These are phyloP conservation scores for Berkeleyomyces basicola DNA, from an alignment of 2,329 filamentous ascomycete species.

Conservation along the genomic window DNA sequence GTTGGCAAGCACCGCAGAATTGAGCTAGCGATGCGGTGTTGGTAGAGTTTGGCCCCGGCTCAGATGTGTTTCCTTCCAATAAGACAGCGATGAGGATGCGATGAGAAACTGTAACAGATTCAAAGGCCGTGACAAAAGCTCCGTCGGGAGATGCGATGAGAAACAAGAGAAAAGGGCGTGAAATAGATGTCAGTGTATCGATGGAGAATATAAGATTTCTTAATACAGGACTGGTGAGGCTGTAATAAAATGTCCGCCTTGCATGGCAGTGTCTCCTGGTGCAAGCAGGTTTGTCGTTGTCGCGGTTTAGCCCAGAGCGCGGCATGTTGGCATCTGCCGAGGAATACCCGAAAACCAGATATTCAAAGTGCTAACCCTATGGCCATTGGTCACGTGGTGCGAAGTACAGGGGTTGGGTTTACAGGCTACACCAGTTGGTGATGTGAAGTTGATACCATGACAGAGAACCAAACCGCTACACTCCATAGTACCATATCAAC, in stretches of 20 bases:
- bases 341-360: background rate
- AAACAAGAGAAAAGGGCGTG: no score
- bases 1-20: no score
- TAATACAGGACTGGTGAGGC: slow-evolving; percentile 1
- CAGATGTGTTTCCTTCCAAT: no score
- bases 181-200: no score
- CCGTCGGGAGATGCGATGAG: no score
- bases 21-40: no score
- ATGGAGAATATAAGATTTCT: background rate
- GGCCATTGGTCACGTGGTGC: background rate
- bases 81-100: no score
- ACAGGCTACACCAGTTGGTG: background rate
- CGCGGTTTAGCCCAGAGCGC: background rate
- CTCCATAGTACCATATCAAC: background rate
- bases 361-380: slow-evolving; percentile 1
- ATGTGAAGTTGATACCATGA: background rate
- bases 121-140: no score
- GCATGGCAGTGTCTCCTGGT: background rate
- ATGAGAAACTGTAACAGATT: no score
- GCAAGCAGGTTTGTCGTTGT: slow-evolving; percentile 3
- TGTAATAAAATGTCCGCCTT: background rate
- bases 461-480: background rate
- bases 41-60: no score
- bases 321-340: background rate
- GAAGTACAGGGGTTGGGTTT: background rate